Base-by-base conservation (phyloP, 2,329 filamentous ascomycete species). In the Penicillium decumbens region DNA sequence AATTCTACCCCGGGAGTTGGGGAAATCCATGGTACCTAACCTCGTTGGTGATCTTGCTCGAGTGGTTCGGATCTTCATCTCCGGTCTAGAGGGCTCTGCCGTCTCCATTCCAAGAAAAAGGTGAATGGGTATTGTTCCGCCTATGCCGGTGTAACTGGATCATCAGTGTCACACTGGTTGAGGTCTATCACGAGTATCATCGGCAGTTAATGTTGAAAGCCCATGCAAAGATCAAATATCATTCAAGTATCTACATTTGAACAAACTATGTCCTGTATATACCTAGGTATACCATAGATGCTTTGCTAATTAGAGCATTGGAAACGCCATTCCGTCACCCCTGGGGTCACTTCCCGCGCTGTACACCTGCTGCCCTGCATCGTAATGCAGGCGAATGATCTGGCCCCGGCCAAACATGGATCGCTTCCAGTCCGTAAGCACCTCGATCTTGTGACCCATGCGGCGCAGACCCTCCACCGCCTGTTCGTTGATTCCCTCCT, bases 261-360 rank as follows among this genome's bases (percentile, higher is more conserved):
- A 20, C 4, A 20, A 37, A 37, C 4, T 20, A 12, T 20, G 8
- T 20, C 4, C 8, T 18, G 20, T 23, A 8, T 35, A 35, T 9
- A 18, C 15, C 15, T 18, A 18, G 15, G 15, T 18, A 9, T 15
- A 37, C 8, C 6, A 3, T 37, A 37, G 15, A 37, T 20, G 33
- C 27, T 24, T 20, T 1, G 3, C 2, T 6, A 8, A 41, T n/a
- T 39, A 60, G 7, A 60, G 30, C 23, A 55, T 28, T n/a, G 82
- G 81, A 54, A 83, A 72, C n/a, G 83, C 81, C 60, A 78, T 77
- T 7, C 93, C 92, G 70, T 98, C 92, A 0, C 88, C 92, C 51
- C 93, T 81, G 61, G 82, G 79, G 75, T 98, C 92, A 67, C 91
- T 96, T 0, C 90, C 92, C 0, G 84, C 92, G 47, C 88, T 95